Conservation (phyloP, 352 stramenopile genomes). For the Blastocystis sp. region DNA sequence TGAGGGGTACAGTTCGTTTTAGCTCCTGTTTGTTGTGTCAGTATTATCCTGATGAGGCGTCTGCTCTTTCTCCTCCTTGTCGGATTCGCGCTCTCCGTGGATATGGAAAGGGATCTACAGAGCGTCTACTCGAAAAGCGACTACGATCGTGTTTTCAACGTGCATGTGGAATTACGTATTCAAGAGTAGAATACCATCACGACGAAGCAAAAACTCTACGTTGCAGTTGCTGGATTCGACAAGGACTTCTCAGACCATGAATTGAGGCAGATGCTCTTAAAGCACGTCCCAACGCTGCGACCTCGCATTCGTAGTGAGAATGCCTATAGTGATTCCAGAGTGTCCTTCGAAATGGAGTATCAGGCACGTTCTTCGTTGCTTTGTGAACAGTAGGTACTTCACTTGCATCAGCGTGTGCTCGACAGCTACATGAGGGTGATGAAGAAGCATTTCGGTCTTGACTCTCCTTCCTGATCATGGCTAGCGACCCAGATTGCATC, state of each 20-base stretch:
- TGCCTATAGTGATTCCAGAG: constrained; percentile 37
- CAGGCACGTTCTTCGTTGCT: neutral
- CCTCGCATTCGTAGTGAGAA: constrained; percentile 47
- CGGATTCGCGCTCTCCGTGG: neutral
- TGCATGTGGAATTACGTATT: too few relatives aligned
- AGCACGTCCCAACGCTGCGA: constrained; percentile 3
- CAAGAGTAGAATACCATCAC: constrained; percentile 10
- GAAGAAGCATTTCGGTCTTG: constrained; percentile 33
- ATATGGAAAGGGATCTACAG: constrained; percentile 60
- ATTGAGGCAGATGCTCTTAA: constrained; percentile 3
- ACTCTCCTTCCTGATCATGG: neutral
- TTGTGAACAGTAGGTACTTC: constrained; percentile 3
- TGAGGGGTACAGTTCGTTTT: constrained; percentile 21
- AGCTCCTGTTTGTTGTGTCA: constrained; percentile 59
- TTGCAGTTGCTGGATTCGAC: constrained; percentile 46
- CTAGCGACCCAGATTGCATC: constrained; percentile 17
- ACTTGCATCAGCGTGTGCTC: neutral
- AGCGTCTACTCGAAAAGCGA: constrained; percentile 58
- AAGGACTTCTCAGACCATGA: constrained; percentile 29
- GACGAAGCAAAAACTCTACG: constrained; percentile 22
- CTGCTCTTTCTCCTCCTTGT: neutral
- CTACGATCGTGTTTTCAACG: constrained; percentile 42
- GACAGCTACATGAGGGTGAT: neutral
- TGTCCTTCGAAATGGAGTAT: constrained; percentile 49
- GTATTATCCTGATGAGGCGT: neutral